Conservation (phyloP, 2,329 filamentous ascomycete genomes). For the Arachnopeziza araneosa region DNA sequence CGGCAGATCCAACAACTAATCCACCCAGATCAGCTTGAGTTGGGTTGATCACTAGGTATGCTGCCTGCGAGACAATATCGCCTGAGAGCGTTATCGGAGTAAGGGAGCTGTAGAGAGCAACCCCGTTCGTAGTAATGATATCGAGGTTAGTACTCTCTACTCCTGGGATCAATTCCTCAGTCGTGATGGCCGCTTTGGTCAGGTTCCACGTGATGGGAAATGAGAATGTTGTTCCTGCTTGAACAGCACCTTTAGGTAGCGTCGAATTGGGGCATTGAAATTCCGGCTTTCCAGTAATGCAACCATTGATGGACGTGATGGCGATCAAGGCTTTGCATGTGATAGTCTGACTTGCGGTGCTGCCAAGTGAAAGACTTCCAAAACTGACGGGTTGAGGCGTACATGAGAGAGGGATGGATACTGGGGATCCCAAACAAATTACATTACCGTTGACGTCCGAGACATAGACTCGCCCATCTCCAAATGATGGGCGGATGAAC, state of each 20-base stretch:
- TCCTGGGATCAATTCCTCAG: conserved; percentile 31
- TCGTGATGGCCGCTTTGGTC: conserved; percentile 22
- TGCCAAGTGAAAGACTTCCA: conserved; percentile 33
- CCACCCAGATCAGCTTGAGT: conserved; percentile 36
- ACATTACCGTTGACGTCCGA: conserved; percentile 30
- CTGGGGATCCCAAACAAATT: conserved; percentile 35
- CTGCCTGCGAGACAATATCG: conserved; percentile 32
- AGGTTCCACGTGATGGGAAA: conserved; percentile 39
- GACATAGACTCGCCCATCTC: conserved; percentile 36
- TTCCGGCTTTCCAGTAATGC: conserved; percentile 32
- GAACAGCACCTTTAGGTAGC: conserved; percentile 33
- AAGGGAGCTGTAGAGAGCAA: conserved; percentile 33
- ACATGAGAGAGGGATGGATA: conserved; percentile 37
- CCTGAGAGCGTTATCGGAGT: conserved; percentile 36
- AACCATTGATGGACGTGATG: conserved; percentile 33
- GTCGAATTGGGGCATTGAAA: conserved; percentile 35
- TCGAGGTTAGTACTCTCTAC: conserved; percentile 33
- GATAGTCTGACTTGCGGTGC: conserved; percentile 28
- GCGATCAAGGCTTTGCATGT: conserved; percentile 36
- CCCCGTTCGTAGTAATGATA: conserved; percentile 34
- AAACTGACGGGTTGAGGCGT: conserved; percentile 35
- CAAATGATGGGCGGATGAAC: conserved; percentile 37
- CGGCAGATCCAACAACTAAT: conserved; percentile 32
- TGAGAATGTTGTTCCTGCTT: conserved; percentile 33
- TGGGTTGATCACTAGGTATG: conserved; percentile 34